These are phyloP conservation scores for Blastobotrys parvus DNA, from an alignment of 805 yeast species.

Conservation along the genomic window DNA sequence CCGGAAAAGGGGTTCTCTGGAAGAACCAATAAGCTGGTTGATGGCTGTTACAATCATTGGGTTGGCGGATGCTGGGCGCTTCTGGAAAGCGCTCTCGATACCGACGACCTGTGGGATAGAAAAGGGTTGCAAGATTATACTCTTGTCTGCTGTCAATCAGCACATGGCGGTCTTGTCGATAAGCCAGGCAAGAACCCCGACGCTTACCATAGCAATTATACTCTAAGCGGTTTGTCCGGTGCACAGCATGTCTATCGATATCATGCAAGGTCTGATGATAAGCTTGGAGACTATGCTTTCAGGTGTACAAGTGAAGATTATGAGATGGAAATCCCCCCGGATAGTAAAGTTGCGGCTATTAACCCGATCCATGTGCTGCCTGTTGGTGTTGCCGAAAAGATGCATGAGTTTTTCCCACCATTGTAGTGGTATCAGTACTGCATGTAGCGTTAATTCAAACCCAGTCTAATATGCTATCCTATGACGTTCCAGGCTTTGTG, in stretches of 20 bases:
- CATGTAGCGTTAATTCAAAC: too few relatives aligned
- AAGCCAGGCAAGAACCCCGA: constrained; percentile 80
- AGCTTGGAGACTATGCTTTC: constrained; percentile 22
- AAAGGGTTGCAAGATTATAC: constrained; percentile 55
- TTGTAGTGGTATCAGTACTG: too few relatives aligned
- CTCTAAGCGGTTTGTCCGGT: constrained; percentile 62
- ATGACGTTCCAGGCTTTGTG: too few relatives aligned
- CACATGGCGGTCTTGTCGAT: constrained; percentile 72
- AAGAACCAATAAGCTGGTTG: constrained; percentile 86
- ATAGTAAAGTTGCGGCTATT: constrained; percentile 27
- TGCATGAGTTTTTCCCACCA: not conserved
- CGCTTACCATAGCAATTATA: constrained; percentile 86
- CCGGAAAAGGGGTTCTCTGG: constrained; percentile 89
- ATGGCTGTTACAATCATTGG: constrained; percentile 96
- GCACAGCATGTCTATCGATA: constrained; percentile 39
- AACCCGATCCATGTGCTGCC: constrained; percentile 61
- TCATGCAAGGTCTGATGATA: constrained; percentile 11
- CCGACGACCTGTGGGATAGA: constrained; percentile 38
- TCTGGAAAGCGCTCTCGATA: constrained; percentile 43
- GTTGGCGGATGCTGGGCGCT: constrained; percentile 71
- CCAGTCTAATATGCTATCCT: too few relatives aligned
- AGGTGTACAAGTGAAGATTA: constrained; percentile 11
- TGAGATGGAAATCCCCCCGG: too few relatives aligned
- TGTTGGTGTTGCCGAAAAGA: constrained; percentile 30
- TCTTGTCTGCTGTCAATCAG: constrained; percentile 64